A percentile compares a stretch with the other conserved stretches of the same genome.
Evolutionary conservation across 75 land plant species (phyloP).

Genomic region (Pinus taeda): DNA sequence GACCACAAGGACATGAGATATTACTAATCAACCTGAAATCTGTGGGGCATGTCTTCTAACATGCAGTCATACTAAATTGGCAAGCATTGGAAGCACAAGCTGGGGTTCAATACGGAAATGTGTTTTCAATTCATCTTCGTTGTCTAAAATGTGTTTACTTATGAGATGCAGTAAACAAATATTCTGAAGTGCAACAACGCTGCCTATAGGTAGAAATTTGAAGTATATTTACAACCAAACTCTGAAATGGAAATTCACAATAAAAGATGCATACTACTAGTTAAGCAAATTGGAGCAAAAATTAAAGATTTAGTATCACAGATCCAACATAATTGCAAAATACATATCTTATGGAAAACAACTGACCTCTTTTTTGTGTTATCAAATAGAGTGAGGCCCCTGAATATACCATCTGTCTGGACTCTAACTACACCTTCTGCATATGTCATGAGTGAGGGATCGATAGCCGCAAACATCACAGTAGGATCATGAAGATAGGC

Average conservation of each 20-base stretch:
- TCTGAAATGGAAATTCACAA: background rate
- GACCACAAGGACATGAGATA: background rate
- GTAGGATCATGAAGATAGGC: conserved; percentile 96
- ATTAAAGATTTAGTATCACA: background rate
- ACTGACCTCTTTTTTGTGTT: conserved; percentile 74
- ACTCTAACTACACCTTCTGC: conserved; percentile 89
- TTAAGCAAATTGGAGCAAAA: background rate
- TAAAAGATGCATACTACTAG: background rate
- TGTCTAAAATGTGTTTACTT: background rate
- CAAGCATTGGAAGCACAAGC: background rate
- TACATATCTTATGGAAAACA: background rate
- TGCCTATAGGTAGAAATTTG: background rate
- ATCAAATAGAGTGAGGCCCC: conserved; percentile 83
- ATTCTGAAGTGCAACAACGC: background rate
- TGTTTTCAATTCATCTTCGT: background rate
- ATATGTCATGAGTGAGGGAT: conserved; percentile 82
- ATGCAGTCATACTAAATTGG: background rate
- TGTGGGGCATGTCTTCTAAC: background rate
- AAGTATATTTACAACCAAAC: background rate
- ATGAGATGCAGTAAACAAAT: background rate
- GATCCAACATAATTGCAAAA: background rate
- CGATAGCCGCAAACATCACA: conserved; percentile 73
- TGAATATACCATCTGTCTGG: conserved; percentile 76
- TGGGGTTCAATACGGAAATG: conserved; percentile 4
- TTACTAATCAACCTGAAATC: background rate